Percentiles rank a stretch among this genome's conserved stretches.
phyloP scores from a whole-genome alignment of 75 land plant species.

The Cupressus sempervirens region DNA sequence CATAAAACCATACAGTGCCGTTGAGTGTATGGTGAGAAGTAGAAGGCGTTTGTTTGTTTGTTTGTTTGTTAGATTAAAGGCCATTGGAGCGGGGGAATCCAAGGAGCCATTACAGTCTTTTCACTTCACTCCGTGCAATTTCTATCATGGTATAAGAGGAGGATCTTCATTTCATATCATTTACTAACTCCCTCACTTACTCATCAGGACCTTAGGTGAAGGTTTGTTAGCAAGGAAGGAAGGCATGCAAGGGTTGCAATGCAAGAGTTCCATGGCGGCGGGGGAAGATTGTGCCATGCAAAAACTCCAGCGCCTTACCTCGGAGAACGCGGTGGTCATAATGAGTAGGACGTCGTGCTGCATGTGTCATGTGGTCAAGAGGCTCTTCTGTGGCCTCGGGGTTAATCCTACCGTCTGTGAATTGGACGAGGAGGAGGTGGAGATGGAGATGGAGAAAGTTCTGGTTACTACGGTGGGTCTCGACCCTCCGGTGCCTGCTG shows the following conservation, averaged over 20 bases:
- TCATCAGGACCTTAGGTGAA: background rate
- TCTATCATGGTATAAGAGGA: no score
- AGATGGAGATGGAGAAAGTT: slow-evolving; percentile 12
- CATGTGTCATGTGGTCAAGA: slow-evolving; percentile 60
- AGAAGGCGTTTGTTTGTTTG: background rate
- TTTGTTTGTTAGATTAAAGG: background rate
- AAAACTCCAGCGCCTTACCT: slow-evolving; percentile 19
- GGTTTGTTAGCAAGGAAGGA: background rate
- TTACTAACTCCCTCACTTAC: background rate
- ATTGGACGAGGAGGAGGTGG: slow-evolving; percentile 29
- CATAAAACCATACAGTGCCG: background rate
- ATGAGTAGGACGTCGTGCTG: slow-evolving; percentile 43
- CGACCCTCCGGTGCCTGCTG: slow-evolving; percentile 34
- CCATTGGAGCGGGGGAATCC: background rate
- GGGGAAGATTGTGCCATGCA: slow-evolving; percentile 11
- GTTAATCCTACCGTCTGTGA: slow-evolving; percentile 53
- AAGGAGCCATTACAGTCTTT: slow-evolving; percentile 7
- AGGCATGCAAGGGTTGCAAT: background rate
- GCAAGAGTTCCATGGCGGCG: background rate
- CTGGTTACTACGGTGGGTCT: background rate
- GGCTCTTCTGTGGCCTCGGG: slow-evolving; percentile 44
- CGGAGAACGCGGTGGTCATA: slow-evolving; percentile 45
- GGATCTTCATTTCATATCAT: no score
- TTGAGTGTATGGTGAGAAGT: background rate
- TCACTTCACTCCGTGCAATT: background rate